phyloP scores from a whole-genome alignment of 176 grass and related monocot species.

The Raddia distichophylla region DNA sequence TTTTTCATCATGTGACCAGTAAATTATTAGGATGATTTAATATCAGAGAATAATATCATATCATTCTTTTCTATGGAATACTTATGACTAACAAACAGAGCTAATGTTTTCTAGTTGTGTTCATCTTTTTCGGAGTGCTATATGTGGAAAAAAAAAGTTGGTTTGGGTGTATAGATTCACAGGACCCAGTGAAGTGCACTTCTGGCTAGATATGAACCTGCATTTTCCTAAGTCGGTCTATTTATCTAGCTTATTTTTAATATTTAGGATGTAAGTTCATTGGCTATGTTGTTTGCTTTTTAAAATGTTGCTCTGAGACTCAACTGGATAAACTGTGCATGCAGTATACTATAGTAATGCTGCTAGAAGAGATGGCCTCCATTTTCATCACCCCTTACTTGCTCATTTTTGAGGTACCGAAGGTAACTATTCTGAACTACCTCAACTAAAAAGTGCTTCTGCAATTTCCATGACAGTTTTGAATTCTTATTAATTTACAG shows the following conservation, averaged over 20 bases:
- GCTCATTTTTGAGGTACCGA: slow-evolving; percentile 88
- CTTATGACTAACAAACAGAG: background rate
- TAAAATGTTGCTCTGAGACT: slow-evolving; percentile 30
- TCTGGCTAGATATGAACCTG: slow-evolving; percentile 19
- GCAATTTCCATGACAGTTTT: slow-evolving; percentile 27
- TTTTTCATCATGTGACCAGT: background rate
- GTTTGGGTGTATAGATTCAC: slow-evolving; percentile 16
- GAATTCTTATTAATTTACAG: slow-evolving; percentile 53
- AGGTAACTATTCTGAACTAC: slow-evolving; percentile 64
- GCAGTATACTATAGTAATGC: slow-evolving; percentile 96
- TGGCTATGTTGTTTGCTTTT: background rate
- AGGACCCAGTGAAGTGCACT: background rate
- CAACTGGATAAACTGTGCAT: slow-evolving; percentile 25
- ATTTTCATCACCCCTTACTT: slow-evolving; percentile 91
- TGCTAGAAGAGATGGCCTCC: slow-evolving; percentile 96
- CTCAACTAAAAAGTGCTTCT: slow-evolving; percentile 13
- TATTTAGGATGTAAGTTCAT: background rate
- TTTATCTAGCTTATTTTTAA: slow-evolving; percentile 6
- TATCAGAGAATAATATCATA: background rate
- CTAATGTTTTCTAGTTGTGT: background rate
- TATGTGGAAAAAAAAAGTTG: background rate
- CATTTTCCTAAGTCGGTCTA: slow-evolving; percentile 12
- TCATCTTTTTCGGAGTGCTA: background rate
- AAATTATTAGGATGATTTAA: background rate
- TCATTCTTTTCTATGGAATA: background rate